Base-by-base conservation (phyloP, 345 rosid genomes). In the Punica granatum region DNA sequence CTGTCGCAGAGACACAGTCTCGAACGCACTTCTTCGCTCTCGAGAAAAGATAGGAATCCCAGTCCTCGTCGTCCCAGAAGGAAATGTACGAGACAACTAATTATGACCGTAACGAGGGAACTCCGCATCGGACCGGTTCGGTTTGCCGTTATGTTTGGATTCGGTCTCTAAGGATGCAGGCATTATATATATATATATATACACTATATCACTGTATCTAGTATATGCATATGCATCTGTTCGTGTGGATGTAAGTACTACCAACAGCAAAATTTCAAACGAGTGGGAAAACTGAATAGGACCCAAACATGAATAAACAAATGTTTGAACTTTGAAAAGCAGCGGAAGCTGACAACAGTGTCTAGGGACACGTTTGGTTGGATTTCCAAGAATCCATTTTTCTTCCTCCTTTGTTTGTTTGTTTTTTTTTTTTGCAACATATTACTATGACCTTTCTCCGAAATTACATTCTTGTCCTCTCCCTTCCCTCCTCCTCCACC, bases 281-380 rank as follows among this genome's bases (percentile, higher is more conserved):
- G 9, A 25, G 53, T 16, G 32, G 36, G 3, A 56, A 16, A 48
- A 63, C 59, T 21, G 36, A n/a, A n/a, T n/a, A n/a, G n/a, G n/a
- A n/a, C n/a, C n/a, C n/a, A n/a, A n/a, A n/a, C n/a, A n/a, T n/a
- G n/a, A 21, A 14, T 46, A 13, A 23, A 59, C 44, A 34, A 67
- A 48, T 49, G 69, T 83, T 76, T 71, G 68, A 72, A 77, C 61
- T 73, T 79, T 69, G 65, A 49, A 72, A 73, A 79, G 58, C 69
- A 61, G 80, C 32, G 13, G 76, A 76, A 65, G 79, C 64, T 59
- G 70, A 68, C 67, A 70, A 67, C 43, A 70, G 76, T 67, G 41
- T 60, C 63, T 74, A 48, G 61, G 67, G 53, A 67, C 69, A 68
- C 67, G 73, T 74, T 74, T 69, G 71, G 73, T 74, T 74, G 70